Base-by-base conservation (phyloP, 1,139 yeast genomes). In the Scheffersomyces insectosa region DNA sequence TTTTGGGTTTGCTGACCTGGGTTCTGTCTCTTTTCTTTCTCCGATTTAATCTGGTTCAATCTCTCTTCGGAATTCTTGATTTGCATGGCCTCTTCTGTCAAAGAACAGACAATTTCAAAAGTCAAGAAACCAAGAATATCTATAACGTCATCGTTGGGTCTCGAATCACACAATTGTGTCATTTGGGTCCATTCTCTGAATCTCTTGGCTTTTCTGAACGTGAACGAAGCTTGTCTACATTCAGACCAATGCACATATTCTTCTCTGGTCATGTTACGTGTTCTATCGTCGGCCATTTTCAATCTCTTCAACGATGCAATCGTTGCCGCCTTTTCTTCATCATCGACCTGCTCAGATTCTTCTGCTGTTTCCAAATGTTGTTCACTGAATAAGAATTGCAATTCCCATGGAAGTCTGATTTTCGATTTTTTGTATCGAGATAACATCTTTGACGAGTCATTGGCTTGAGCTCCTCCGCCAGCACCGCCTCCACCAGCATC, bases 201-300 rank as follows among this genome's bases (percentile, higher is more conserved):
- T 57, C 97, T 73, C 62, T 91, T 89, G 13, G 88, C 88, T 63
- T 95, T 93, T 55, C 98, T 77, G 58, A 90, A 93, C 0, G 99
- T 95, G 61, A 93, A 95, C 44, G 95, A 85, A 1, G 99, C 99
- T 63, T 93, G 99, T 51, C 99, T 80, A 67, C 99, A 93, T 61
- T 93, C 99, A 11, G 96, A 87, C 97, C 98, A 93, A 63, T 95
- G 99, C 13, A 91, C 99, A 56, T 93, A 93, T 62, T 93, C 99
- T 58, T 93, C 97, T 56, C 85, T 83, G 0, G 99, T 93, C 99
- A 93, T 95, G 52, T 86, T 80, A 52, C 76, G 80, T 0, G 99
- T 93, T 51, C 99, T 75, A 46, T 93, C 97, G 63, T 93, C 99
- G 3, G 98, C 98, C 70, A 82, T 84, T 59, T 90, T 90, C 52